Evolutionary conservation across 768 basidiomycete species (phyloP).

Genomic region (Lentinula sp.): DNA sequence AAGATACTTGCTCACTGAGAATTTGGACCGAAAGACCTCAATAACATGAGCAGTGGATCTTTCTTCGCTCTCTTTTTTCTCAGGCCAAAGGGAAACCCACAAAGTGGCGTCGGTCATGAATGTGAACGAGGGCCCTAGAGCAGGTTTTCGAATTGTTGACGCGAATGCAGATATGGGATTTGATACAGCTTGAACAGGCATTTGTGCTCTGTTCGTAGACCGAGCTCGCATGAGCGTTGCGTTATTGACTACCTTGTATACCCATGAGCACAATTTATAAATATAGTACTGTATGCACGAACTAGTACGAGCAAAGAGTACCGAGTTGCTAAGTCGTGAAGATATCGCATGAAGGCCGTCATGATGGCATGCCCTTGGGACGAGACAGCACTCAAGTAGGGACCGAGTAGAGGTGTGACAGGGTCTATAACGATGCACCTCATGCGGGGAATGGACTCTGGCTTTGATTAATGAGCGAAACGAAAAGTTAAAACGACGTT

Average conservation of each 20-base stretch:
- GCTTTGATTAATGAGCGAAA: constrained; percentile 4
- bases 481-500: background rate
- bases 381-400: constrained; percentile 57
- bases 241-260: constrained; percentile 54
- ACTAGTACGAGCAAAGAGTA: constrained; percentile 50
- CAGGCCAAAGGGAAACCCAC: constrained; percentile 43
- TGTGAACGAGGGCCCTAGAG: constrained; percentile 70
- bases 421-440: constrained; percentile 58
- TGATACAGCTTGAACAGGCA: constrained; percentile 18
- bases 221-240: constrained; percentile 27
- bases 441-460: constrained; percentile 8
- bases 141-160: constrained; percentile 50
- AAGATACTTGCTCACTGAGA: constrained; percentile 23
- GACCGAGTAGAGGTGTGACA: constrained; percentile 58
- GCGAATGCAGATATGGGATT: constrained; percentile 28
- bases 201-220: constrained; percentile 9
- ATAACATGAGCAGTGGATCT: constrained; percentile 23
- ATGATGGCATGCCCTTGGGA: constrained; percentile 74
- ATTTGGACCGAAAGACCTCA: constrained; percentile 38
- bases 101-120: constrained; percentile 68
- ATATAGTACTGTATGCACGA: constrained; percentile 14
- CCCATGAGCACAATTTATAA: background rate
- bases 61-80: constrained; percentile 14
- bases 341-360: constrained; percentile 63
- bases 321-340: constrained; percentile 43